phyloP scores from a whole-genome alignment of 1,139 yeast genomes.

The Pichia sp. region DNA sequence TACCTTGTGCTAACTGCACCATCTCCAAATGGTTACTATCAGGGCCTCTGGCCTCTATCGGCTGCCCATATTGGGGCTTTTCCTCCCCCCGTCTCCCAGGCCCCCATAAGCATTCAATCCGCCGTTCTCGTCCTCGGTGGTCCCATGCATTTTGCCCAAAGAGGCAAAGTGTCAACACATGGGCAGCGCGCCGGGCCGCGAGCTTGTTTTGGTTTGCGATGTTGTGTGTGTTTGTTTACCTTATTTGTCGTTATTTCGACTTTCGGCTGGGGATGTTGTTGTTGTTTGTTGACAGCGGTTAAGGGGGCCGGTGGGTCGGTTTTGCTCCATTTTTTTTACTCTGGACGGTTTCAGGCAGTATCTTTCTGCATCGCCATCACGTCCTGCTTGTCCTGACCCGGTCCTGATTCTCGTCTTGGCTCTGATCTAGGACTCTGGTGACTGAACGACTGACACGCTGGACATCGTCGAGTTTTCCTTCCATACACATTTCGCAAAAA shows the following conservation, averaged over 20 bases:
- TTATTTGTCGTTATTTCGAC: not conserved
- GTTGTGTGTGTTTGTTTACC: not conserved
- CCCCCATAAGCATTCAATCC: no score
- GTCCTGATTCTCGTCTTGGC: not conserved
- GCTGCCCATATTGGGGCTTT: not conserved
- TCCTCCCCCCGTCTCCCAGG: no score
- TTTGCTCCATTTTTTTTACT: not conserved
- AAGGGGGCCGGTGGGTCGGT: conserved; percentile 2
- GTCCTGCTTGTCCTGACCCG: not conserved
- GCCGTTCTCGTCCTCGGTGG: no score
- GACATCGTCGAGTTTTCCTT: not conserved
- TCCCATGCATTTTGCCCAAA: not conserved
- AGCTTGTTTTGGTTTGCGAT: conserved; percentile 1
- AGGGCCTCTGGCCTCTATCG: not conserved
- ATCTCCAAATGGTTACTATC: not conserved
- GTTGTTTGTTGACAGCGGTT: not conserved
- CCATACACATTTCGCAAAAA: not conserved
- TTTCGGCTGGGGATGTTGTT: not conserved
- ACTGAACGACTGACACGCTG: not conserved
- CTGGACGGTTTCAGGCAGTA: not conserved
- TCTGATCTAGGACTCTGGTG: not conserved
- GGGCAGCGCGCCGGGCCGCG: not conserved
- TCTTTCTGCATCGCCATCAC: not conserved
- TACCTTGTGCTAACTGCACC: not conserved
- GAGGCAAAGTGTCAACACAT: not conserved